Evolutionary conservation across 306 rosid species (phyloP), one percentile per base, ranked within the genome.

Genomic region (Vachellia collinsii): DNA sequence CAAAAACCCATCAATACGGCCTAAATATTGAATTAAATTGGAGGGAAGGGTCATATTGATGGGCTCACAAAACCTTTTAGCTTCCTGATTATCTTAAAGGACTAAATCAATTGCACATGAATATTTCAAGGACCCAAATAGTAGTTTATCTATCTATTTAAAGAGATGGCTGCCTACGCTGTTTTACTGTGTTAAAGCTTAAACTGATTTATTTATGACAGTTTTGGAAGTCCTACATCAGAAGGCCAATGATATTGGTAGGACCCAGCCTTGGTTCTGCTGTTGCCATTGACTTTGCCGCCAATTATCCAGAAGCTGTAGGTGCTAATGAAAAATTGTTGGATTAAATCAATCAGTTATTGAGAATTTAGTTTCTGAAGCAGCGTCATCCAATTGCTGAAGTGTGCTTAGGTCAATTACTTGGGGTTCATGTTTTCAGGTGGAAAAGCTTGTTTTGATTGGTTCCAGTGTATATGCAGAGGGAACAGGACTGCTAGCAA

Each of bases 211-310:
- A 5, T 81, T n/a, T 80, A 63, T 82, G 74, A 44, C 89, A 93
- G 97, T 88, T 93, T 81, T 93, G 97, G 97, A 85, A 87, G 74
- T 89, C 91, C 50, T 80, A 87, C 86, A 90, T 93, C 48, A 82
- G 80, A 79, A 93, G 62, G 85, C 82, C 89, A n/a, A 91, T 93
- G 93, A 83, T 91, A 81, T 74, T 93, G 80, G 92, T 93, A 63
- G 97, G 97, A 80, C 94, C 97, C 74, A 91, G 97, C 90, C 97
- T 93, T 61, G 97, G 97, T 68, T 90, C 97, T 82, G 97, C 97
- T 61, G 89, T 91, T 68, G 97, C 97, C 77, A 90, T 93, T 43
- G 97, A 93, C 86, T 93, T 93, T 83, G 88, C 94, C 0, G 88
- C 85, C 83, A 84, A 83, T 79, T 74, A 91, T 86, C 97, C 97